These are phyloP conservation scores for Saturnispora sekii DNA, from an alignment of 805 yeast species.

Conservation along the genomic window DNA sequence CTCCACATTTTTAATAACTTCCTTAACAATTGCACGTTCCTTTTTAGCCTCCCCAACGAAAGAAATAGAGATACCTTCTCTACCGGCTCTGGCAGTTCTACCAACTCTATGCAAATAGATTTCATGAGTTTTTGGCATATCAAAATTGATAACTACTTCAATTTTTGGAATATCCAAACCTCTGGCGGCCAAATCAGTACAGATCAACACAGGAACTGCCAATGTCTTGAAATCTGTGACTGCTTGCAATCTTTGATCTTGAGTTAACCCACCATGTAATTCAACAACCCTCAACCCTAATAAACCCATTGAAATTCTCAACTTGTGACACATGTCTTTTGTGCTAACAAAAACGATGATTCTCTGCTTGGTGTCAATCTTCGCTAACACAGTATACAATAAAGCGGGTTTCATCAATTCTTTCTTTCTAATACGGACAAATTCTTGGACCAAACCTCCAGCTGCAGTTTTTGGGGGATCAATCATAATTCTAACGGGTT, in stretches of 20 bases:
- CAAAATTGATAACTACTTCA: constrained; percentile 88
- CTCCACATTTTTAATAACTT: constrained; percentile 66
- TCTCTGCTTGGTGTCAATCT: constrained; percentile 56
- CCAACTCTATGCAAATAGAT: constrained; percentile 95
- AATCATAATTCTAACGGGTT: constrained; percentile 91
- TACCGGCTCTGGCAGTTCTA: constrained; percentile 98
- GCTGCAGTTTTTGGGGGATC: constrained; percentile 96
- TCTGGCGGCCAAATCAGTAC: constrained; percentile 98
- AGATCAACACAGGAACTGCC: constrained; percentile 76
- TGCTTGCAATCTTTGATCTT: constrained; percentile 86
- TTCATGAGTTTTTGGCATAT: constrained; percentile 90
- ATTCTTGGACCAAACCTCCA: constrained; percentile 81
- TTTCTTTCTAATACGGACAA: constrained; percentile 88
- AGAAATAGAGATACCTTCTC: constrained; percentile 88
- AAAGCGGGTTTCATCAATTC: constrained; percentile 78
- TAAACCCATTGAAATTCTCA: constrained; percentile 67
- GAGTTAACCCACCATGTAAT: constrained; percentile 73
- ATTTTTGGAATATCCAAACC: constrained; percentile 98
- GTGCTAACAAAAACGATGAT: constrained; percentile 86
- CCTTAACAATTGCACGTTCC: constrained; percentile 87
- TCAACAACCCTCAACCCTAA: constrained; percentile 72
- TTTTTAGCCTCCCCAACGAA: constrained; percentile 87
- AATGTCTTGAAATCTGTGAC: constrained; percentile 75
- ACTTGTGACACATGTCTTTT: constrained; percentile 81
- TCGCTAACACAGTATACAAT: constrained; percentile 58